Base-by-base conservation (phyloP, 192 early-diverging fungal genomes). In the Coemansia sp. region DNA sequence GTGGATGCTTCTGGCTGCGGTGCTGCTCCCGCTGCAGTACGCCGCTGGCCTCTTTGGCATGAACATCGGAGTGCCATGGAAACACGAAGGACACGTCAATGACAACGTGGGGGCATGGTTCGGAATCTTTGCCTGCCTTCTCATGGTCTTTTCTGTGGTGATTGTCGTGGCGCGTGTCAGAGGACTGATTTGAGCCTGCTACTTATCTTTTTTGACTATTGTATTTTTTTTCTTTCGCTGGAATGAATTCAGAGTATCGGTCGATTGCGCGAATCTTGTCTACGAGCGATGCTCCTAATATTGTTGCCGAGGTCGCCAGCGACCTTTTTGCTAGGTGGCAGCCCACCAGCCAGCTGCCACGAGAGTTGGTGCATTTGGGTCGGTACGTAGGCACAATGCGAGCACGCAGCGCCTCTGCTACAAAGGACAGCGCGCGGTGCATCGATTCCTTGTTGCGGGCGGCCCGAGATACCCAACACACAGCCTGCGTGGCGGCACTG, bases 1-100 rank as follows among this genome's bases (percentile, higher is more conserved):
- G 2, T 75, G 71, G 69, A 33, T 71, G 39, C 65, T 75, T 14
- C 33, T 80, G 26, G 62, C 60, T 0, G 72, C 59, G 1, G 67
- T 88, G 21, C 38, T 83, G 50, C 56, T 83, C 24, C 88, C 89
- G 5, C 80, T 89, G 86, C 88, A 87, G 56, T 73, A 87, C 31
- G 69, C 86, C 3, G 81, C 87, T 9, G 84, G 87, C 76, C 67
- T 85, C 13, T 91, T 86, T 76, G 88, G 88, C 36, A 85, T 86
- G 87, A 89, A 90, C 66, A 77, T 90, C 0, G 58, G 73, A 5
- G 87, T 90, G 2, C 89, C 89, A n/a, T 79, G 70, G 70, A 70
- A 48, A 34, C 18, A 18, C 35, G 76, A 84, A 85, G 5, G 38
- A 65, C 10, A 43, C 65, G 5, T 60, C 24, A 34, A 81, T n/a